These are phyloP conservation scores for Skeletonema potamos DNA, from an alignment of 108 stramenopile genomes.

Conservation along the genomic window DNA sequence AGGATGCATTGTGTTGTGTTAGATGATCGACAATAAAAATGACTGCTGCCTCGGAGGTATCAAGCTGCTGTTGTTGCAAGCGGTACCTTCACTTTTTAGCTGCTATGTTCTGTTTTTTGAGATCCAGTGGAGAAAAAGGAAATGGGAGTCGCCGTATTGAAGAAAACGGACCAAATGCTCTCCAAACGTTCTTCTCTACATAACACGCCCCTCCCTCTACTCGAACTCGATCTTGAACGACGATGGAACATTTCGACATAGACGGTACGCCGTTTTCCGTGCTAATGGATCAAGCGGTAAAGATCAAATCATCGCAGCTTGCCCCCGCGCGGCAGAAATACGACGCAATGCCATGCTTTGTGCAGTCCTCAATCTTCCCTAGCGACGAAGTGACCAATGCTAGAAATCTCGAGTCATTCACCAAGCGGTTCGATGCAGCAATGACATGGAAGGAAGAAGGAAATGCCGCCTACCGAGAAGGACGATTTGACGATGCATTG, in stretches of 20 bases:
- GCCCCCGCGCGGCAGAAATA: constrained; percentile 17
- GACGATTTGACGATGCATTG: constrained; percentile 27
- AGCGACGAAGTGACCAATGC: constrained; percentile 27
- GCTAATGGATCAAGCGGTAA: constrained; percentile 56
- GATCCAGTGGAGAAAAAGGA: too few relatives aligned
- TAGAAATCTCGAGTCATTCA: constrained; percentile 8
- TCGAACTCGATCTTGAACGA: too few relatives aligned
- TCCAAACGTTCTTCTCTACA: too few relatives aligned
- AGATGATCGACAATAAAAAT: too few relatives aligned
- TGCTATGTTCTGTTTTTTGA: too few relatives aligned
- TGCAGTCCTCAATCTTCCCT: constrained; percentile 43
- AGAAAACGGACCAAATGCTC: too few relatives aligned
- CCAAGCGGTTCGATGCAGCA: constrained; percentile 31
- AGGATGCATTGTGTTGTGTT: too few relatives aligned
- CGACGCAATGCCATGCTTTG: constrained; percentile 40
- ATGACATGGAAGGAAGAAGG: constrained; percentile 39
- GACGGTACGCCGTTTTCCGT: constrained; percentile 52
- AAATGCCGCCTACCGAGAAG: constrained; percentile 29
- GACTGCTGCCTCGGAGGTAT: too few relatives aligned
- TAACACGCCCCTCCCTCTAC: too few relatives aligned
- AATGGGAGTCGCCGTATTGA: too few relatives aligned
- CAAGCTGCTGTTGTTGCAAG: too few relatives aligned
- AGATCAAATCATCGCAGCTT: constrained; percentile 34
- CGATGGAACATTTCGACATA: constrained; percentile 37
- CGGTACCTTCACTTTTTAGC: too few relatives aligned